A percentile compares a stretch with the other conserved stretches of the same genome.
These are phyloP conservation scores for Cutaneotrichosporon dermatis DNA, from an alignment of 1,284 basidiomycete species.

Conservation along the genomic window DNA sequence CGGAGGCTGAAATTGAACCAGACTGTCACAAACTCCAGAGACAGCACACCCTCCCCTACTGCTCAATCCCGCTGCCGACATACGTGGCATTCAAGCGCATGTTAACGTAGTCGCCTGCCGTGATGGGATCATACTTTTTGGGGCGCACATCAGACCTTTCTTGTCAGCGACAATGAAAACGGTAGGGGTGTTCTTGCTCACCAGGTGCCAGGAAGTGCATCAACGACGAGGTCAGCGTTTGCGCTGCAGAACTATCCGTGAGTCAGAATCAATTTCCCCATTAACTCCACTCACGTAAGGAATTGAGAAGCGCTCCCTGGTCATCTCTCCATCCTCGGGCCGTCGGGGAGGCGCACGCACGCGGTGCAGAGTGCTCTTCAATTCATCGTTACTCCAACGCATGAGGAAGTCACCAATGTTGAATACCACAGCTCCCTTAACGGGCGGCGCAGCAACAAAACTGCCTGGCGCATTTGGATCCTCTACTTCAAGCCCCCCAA, in stretches of 20 bases:
- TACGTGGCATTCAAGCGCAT: constrained; percentile 36
- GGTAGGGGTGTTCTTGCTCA: constrained; percentile 28
- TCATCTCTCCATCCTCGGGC: constrained; percentile 42
- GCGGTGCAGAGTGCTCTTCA: constrained; percentile 60
- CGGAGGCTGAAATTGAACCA: no score
- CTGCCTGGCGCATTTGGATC: constrained; percentile 52
- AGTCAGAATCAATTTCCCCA: neutral
- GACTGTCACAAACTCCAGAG: no score
- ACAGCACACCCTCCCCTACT: neutral
- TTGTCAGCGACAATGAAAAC: no score
- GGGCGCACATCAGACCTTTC: constrained; percentile 28
- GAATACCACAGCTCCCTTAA: constrained; percentile 57
- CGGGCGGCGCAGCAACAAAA: constrained; percentile 55
- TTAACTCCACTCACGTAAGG: constrained; percentile 53
- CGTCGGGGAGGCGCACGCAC: constrained; percentile 54
- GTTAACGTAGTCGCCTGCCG: constrained; percentile 50
- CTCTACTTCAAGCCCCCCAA: constrained; percentile 61
- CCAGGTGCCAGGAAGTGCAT: constrained; percentile 57
- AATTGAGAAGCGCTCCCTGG: constrained; percentile 57
- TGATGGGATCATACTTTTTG: constrained; percentile 52
- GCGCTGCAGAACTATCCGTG: constrained; percentile 52
- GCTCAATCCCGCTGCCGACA: neutral
- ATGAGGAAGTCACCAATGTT: constrained; percentile 62
- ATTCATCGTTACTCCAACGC: constrained; percentile 61
- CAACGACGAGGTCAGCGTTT: constrained; percentile 50